Base-by-base conservation (phyloP, 2,329 filamentous ascomycete genomes). In the Arthroderma sp. region DNA sequence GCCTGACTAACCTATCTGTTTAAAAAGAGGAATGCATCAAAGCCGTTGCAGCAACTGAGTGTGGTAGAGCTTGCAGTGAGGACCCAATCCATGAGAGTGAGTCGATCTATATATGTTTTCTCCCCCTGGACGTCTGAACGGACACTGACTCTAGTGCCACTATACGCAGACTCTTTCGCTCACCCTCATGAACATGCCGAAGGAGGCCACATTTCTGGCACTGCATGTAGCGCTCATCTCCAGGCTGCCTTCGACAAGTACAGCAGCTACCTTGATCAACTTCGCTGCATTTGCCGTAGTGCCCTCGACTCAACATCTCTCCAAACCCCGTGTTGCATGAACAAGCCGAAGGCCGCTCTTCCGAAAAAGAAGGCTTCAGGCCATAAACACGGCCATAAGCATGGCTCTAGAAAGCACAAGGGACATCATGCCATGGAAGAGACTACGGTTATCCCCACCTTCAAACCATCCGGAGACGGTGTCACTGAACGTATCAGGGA, bases 271-370 rank as follows among this genome's bases (percentile, higher is more conserved):
- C 51, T 57, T n/a, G 51, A 54, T 31, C 46, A 50, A 38, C 53
- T 52, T 37, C 49, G 48, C 32, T 57, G 55, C 45, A 56, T 57
- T 38, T 57, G 55, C 39, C 52, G 53, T 10, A 54, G 46, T 31
- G 51, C 54, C 40, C 46, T 56, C 47, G 39, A 22, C 15, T 33
- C n/a, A n/a, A 28, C 32, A 31, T 22, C n/a, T 15, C 29, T 37
- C 32, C 32, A 34, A 3, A 29, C 41, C 5, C 41, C 41, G 10
- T 43, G 34, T 31, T 43, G 31, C 15, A 31, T 33, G 28, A 33
- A 33, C 7, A 31, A 43, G 41, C 36, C 36, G 8, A 34, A 8
- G 32, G 27, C 27, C 43, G 7, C 39, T 43, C 37, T 48, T 43
- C 28, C n/a, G 29, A 33, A 43, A 39, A 22, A 36, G 36, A 22